Percentiles rank a stretch among this genome's conserved stretches.
Conservation (phyloP, 2,329 filamentous ascomycete genomes). For the Zymoseptoria pseudotritici region DNA sequence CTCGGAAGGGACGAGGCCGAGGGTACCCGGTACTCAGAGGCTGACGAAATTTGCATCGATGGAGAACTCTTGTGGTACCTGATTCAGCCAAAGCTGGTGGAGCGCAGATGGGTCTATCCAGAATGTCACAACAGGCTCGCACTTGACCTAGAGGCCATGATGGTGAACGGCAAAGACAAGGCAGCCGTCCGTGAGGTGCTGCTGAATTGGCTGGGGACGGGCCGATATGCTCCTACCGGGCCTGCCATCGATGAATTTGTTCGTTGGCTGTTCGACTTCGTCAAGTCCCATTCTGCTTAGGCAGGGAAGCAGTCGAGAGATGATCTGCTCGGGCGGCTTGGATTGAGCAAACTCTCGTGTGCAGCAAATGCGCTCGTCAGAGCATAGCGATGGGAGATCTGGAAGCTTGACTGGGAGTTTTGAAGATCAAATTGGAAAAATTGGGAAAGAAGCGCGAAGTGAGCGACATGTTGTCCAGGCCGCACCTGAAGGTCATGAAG, state of each 20-base stretch:
- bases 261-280: neutral
- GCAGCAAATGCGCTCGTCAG: neutral
- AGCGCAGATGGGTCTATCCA: neutral
- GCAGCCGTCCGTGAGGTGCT: neutral
- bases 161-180: neutral
- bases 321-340: neutral
- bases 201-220: too few relatives aligned
- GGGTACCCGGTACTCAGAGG: neutral
- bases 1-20: neutral
- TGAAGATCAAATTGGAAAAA: neutral
- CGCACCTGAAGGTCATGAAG: neutral
- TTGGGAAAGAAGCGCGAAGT: neutral
- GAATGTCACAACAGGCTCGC: neutral
- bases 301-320: neutral
- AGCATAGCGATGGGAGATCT: neutral
- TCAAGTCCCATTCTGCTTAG: neutral
- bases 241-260: neutral
- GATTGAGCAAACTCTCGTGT: neutral
- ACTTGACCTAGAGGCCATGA: neutral
- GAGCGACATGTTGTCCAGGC: too few relatives aligned
- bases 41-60: neutral
- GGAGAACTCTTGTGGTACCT: neutral
- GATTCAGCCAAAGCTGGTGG: neutral
- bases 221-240: too few relatives aligned
- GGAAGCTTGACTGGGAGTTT: neutral